Percentiles rank a stretch among this genome's conserved stretches.
Evolutionary conservation across 2,329 filamentous ascomycete genomes (phyloP).

Genomic region (Sporothrix globosa): DNA sequence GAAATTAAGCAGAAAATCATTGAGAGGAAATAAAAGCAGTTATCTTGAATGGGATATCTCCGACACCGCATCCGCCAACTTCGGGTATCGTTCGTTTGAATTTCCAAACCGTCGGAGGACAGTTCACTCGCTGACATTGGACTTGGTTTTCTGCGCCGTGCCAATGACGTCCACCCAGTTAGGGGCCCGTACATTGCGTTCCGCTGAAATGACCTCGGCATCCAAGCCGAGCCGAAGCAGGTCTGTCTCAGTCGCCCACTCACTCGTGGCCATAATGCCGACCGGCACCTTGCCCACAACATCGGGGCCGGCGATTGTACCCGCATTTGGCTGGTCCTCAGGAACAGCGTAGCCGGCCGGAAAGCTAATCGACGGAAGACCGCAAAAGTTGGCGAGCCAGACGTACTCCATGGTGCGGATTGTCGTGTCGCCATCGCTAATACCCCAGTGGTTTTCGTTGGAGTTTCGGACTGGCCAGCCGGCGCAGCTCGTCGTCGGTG

Average conservation of each 20-base stretch:
- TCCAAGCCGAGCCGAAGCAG: constrained; percentile 55
- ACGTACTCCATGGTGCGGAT: constrained; percentile 54
- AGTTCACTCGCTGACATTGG: background rate
- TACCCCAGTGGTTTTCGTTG: constrained; percentile 47
- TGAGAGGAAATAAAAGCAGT: too few relatives aligned
- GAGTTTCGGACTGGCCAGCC: constrained; percentile 49
- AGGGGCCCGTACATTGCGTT: constrained; percentile 43
- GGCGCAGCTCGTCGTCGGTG: constrained; percentile 63
- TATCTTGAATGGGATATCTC: background rate
- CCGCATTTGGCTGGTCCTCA: constrained; percentile 41
- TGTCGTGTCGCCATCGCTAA: constrained; percentile 54
- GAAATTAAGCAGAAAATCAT: background rate
- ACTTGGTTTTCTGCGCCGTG: constrained; percentile 17
- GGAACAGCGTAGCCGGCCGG: constrained; percentile 52
- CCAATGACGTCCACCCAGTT: constrained; percentile 53
- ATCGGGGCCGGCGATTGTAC: constrained; percentile 42
- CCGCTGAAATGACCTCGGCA: constrained; percentile 48
- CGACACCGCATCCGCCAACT: background rate
- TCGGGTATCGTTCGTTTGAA: background rate
- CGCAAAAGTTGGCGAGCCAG: constrained; percentile 57
- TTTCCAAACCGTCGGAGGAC: too few relatives aligned
- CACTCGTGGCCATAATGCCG: constrained; percentile 59
- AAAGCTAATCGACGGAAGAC: constrained; percentile 51
- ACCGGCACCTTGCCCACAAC: constrained; percentile 52
- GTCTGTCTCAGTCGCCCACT: constrained; percentile 57